Evolutionary conservation across 306 rosid genomes (phyloP).

Genomic region (Mucuna pruriens): DNA sequence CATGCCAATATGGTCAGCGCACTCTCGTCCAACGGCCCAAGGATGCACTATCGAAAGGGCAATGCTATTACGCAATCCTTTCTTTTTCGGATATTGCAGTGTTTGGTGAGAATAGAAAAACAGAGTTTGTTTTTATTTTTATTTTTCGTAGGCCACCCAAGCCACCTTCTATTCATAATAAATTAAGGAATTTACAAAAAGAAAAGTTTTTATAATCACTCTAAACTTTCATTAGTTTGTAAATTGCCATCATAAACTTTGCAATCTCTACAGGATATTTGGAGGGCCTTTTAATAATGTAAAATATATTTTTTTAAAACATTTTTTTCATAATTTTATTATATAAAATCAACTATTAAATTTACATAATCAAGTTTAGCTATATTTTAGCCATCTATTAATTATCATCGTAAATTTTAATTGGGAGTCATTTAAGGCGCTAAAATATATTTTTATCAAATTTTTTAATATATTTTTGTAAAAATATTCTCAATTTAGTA

Average conservation of each 20-base stretch:
- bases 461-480: background rate
- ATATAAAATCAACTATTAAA: too few relatives aligned
- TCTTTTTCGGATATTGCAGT: background rate
- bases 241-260: background rate
- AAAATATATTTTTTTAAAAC: too few relatives aligned
- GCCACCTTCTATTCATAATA: background rate
- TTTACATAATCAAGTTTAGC: too few relatives aligned
- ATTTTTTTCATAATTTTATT: too few relatives aligned
- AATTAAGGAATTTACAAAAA: background rate
- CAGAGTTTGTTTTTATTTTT: background rate
- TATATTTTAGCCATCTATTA: too few relatives aligned
- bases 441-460: background rate
- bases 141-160: background rate
- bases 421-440: background rate
- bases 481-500: background rate
- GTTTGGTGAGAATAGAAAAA: background rate
- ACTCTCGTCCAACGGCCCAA: conserved; percentile 38
- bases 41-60: conserved; percentile 8
- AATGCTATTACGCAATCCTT: background rate
- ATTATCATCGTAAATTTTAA: background rate
- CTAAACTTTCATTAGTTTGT: background rate
- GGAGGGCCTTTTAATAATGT: background rate
- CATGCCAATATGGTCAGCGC: conserved; percentile 53
- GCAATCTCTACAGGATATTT: background rate
- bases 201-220: background rate